Evolutionary conservation across 1,284 basidiomycete genomes (phyloP), one percentile per base, ranked within the genome.

Genomic region (Cerrena zonata): DNA sequence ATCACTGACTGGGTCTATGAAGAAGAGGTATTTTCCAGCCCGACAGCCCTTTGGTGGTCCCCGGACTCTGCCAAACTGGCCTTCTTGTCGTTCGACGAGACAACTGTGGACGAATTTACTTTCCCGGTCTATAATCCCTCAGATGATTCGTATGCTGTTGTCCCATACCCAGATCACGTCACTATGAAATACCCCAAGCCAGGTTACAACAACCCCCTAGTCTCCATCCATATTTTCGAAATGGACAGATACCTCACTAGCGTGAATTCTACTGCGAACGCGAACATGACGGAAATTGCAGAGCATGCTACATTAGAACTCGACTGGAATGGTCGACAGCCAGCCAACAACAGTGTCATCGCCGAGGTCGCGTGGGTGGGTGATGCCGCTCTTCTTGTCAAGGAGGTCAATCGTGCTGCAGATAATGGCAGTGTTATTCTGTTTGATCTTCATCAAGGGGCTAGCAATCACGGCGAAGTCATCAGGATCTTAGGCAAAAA

Each of bases 1-100:
- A 87, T 97, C 0, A 91, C 93, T 0, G 93, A 96, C 67, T 98
- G 95, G 91, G 93, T 95, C 4, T 96, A 96, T 66, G 94, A 97
- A 67, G 94, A 97, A 67, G 94, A 97, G 65, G 80, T 98, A 22
- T 89, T 93, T 57, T 71, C 75, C 3, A 64, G 71, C 30, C 83
- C 93, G 60, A 84, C 69, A 47, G 86, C 93, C 0, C 73, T 95
- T 5, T 98, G 93, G 93, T 97, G 91, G 86, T 87, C 88, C 24
- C 94, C 94, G 0, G 82, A 89, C 58, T 86, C 87, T 0, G 71
- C 77, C 10, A 87, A 86, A 56, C 59, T 98, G 34, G 91, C 93
- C 0, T 99, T 86, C 71, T 80, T 98, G 38, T 73, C 80, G 13
- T 84, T 92, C 53, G 92, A 99, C 67, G 95, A 98, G 72, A 88